Percentiles rank a stretch among this genome's conserved stretches.
Evolutionary conservation across 208 protist species (phyloP).

Genomic region (Phytomonas sp.): DNA sequence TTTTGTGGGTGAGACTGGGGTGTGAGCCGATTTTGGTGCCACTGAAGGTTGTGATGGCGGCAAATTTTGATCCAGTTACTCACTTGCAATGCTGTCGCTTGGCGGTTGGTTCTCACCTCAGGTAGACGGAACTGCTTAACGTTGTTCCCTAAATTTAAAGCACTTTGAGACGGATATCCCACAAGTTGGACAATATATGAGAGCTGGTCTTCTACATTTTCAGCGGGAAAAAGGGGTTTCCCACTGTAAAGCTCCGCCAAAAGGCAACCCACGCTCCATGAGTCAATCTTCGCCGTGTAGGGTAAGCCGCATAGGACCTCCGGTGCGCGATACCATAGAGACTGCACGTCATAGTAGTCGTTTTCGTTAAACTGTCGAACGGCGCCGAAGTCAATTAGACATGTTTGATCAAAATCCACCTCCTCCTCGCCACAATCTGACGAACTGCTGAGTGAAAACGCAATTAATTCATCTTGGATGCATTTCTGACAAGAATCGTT

Average conservation of each 20-base stretch:
- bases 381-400: slow-evolving; percentile 97
- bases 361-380: slow-evolving; percentile 94
- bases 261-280: slow-evolving; percentile 90
- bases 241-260: slow-evolving; percentile 89
- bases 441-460: not conserved
- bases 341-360: slow-evolving; percentile 95
- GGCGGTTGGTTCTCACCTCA: slow-evolving; percentile 6
- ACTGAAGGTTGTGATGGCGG: slow-evolving; percentile 18
- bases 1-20: slow-evolving; percentile 12
- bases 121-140: slow-evolving; percentile 28
- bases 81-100: slow-evolving; percentile 11
- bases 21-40: slow-evolving; percentile 19
- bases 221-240: slow-evolving; percentile 91
- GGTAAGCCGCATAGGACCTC: slow-evolving; percentile 87
- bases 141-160: slow-evolving; percentile 52
- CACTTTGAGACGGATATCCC: slow-evolving; percentile 64
- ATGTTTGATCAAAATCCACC: slow-evolving; percentile 21
- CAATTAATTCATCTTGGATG: slow-evolving; percentile 13
- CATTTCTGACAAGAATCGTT: not conserved
- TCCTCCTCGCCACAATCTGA: not conserved
- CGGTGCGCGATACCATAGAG: slow-evolving; percentile 88
- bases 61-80: slow-evolving; percentile 19
- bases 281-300: slow-evolving; percentile 89
- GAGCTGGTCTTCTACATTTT: slow-evolving; percentile 85
- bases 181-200: slow-evolving; percentile 85